These are phyloP conservation scores for Akanthomyces lecanii DNA, from an alignment of 2,329 filamentous ascomycete species.

Conservation along the genomic window DNA sequence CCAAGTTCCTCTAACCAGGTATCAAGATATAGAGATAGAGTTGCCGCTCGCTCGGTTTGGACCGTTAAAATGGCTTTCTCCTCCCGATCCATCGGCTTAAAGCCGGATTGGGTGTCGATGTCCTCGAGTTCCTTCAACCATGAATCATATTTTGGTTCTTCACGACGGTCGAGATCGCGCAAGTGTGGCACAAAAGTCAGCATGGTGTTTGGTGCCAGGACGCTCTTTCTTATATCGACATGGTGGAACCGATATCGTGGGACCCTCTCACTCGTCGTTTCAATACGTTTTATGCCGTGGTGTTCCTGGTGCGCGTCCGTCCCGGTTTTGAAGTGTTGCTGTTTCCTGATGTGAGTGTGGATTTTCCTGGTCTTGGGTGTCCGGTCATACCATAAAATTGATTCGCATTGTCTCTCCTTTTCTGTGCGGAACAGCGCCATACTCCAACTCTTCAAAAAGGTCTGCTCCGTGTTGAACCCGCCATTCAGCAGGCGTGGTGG, in stretches of 20 bases:
- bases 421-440: constrained; percentile 32
- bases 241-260: constrained; percentile 58
- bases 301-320: constrained; percentile 41
- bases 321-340: constrained; percentile 43
- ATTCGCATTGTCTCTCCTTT: constrained; percentile 42
- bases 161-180: constrained; percentile 51
- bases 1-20: constrained; percentile 47
- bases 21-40: constrained; percentile 50
- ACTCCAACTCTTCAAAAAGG: constrained; percentile 43
- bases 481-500: constrained; percentile 38
- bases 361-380: not conserved
- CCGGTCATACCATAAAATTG: constrained; percentile 44
- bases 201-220: constrained; percentile 56
- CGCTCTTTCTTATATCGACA: constrained; percentile 55
- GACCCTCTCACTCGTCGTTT: constrained; percentile 47
- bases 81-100: constrained; percentile 49
- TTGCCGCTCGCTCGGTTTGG: constrained; percentile 48
- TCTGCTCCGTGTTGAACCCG: constrained; percentile 41
- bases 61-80: constrained; percentile 48
- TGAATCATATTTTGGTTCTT: constrained; percentile 50
- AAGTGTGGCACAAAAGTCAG: constrained; percentile 58
- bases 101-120: constrained; percentile 55
- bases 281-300: constrained; percentile 41
- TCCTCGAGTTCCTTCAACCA: constrained; percentile 56
- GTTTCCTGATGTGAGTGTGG: constrained; percentile 7